phyloP scores from a whole-genome alignment of 2,329 filamentous ascomycete genomes.

The Triangularia verruculosa region DNA sequence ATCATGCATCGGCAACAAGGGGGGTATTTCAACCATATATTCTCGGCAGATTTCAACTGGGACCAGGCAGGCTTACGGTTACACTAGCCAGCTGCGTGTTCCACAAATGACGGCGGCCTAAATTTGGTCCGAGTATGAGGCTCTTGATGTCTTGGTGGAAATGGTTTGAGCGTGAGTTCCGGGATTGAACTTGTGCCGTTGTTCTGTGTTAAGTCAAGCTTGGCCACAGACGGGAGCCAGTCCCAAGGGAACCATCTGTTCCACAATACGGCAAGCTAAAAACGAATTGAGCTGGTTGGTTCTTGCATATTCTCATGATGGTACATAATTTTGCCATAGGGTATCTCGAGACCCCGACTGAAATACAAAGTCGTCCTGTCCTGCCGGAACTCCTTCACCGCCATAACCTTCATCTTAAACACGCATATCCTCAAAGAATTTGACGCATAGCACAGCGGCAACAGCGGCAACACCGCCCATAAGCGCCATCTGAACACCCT shows the following conservation, averaged over 20 bases:
- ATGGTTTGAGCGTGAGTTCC: too few species aligned
- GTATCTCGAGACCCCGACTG: background rate
- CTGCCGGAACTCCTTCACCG: background rate
- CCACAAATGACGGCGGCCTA: background rate
- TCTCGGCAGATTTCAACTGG: too few species aligned
- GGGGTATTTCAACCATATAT: background rate
- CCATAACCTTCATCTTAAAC: background rate
- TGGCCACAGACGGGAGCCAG: background rate
- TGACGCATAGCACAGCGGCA: slow-evolving; percentile 33
- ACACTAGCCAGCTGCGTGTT: background rate
- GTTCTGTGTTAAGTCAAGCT: too few species aligned
- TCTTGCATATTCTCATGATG: background rate
- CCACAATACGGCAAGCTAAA: too few species aligned
- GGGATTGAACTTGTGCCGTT: too few species aligned
- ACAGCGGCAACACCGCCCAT: slow-evolving; percentile 33
- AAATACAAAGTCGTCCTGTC: background rate
- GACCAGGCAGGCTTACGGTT: background rate
- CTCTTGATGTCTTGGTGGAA: background rate
- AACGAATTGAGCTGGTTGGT: too few species aligned
- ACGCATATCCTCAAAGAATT: background rate
- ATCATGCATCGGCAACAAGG: background rate
- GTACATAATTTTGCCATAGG: background rate
- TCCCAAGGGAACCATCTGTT: too few species aligned
- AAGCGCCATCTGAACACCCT: slow-evolving; percentile 34
- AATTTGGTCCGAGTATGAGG: background rate